A percentile compares a stretch with the other conserved stretches of the same genome.
These are phyloP conservation scores for Chlorokybus atmophyticus DNA, from an alignment of 139 green algal genomes.

Conservation along the genomic window DNA sequence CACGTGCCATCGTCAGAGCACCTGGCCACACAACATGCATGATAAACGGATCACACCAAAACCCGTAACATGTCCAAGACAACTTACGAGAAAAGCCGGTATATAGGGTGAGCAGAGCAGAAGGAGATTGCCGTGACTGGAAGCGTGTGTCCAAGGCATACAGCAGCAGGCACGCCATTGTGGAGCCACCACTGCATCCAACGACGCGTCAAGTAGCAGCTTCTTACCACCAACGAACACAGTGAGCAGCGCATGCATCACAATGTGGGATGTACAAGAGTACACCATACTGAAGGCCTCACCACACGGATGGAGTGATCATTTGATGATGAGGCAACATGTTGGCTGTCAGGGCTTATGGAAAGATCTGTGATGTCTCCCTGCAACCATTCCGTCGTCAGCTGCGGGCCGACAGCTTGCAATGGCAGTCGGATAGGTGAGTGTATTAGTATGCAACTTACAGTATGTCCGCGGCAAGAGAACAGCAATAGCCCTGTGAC, in stretches of 20 bases:
- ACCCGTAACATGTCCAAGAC: too few relatives aligned
- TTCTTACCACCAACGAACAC: background rate
- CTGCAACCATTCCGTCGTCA: slow-evolving; percentile 7
- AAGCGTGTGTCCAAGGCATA: slow-evolving; percentile 5
- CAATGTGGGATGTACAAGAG: background rate
- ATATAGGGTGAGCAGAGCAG: too few relatives aligned
- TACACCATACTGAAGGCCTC: background rate
- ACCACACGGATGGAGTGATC: slow-evolving; percentile 27
- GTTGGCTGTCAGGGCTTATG: slow-evolving; percentile 19
- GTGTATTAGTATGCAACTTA: background rate
- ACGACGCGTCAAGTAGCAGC: background rate
- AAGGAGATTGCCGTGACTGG: slow-evolving; percentile 24
- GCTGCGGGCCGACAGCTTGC: background rate
- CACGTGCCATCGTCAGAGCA: too few relatives aligned
- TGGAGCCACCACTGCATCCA: background rate
- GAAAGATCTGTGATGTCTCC: slow-evolving; percentile 35
- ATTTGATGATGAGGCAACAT: slow-evolving; percentile 28
- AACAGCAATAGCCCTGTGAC: slow-evolving; percentile 20
- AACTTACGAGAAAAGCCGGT: too few relatives aligned
- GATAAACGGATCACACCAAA: too few relatives aligned
- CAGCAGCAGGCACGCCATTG: slow-evolving; percentile 1
- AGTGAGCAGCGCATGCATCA: background rate
- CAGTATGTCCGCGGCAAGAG: slow-evolving; percentile 24
- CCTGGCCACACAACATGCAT: too few relatives aligned
- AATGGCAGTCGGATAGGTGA: background rate